phyloP scores from a whole-genome alignment of 2,329 filamentous ascomycete species.

The Colletotrichum brevisporum region DNA sequence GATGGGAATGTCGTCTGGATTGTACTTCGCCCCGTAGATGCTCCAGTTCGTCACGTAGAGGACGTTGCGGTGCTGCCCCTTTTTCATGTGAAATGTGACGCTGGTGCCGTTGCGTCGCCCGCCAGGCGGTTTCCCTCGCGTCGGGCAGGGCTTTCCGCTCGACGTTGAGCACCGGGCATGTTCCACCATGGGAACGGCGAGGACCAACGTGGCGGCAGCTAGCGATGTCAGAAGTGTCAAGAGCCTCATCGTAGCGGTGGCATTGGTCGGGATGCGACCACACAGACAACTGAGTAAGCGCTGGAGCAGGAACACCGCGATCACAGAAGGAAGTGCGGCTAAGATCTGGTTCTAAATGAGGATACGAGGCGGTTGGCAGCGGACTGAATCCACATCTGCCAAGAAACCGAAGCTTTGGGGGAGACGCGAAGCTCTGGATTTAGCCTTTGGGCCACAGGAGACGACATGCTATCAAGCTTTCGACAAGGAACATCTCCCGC shows the following conservation, averaged over 20 bases:
- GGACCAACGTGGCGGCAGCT: background rate
- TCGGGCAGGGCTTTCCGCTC: background rate
- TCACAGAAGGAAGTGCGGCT: background rate
- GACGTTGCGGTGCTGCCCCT: conserved; percentile 19
- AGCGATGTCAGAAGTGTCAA: background rate
- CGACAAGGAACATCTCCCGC: conserved; percentile 4
- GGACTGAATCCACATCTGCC: background rate
- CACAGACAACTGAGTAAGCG: background rate
- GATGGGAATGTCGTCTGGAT: conserved; percentile 20
- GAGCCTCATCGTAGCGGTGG: conserved; percentile 2
- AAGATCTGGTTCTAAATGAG: background rate
- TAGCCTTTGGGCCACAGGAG: conserved; percentile 1
- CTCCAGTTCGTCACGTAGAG: conserved; percentile 37
- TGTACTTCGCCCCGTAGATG: conserved; percentile 29
- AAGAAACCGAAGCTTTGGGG: conserved; percentile 9
- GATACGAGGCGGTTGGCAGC: background rate
- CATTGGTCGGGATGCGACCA: background rate
- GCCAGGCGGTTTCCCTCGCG: background rate
- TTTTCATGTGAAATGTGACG: background rate
- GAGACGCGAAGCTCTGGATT: conserved; percentile 16
- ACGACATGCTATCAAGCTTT: background rate
- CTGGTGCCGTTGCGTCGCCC: background rate
- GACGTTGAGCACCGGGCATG: background rate
- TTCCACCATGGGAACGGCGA: background rate
- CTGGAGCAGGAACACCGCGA: background rate